Conservation (phyloP, 1,284 basidiomycete species). For the Sporisorium graminicola region DNA sequence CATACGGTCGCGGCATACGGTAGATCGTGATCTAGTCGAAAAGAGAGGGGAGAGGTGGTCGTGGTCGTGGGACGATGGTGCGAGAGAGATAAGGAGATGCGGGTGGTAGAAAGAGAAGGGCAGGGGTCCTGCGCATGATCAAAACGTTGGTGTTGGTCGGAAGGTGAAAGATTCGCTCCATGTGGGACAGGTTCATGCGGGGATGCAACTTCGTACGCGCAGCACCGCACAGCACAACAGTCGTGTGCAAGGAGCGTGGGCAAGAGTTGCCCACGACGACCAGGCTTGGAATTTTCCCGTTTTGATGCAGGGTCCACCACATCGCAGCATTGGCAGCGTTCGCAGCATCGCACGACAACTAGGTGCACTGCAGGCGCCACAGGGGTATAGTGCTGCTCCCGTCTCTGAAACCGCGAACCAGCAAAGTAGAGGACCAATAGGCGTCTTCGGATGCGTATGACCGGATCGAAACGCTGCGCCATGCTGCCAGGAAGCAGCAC, state of each 20-base stretch:
- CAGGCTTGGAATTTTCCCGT: conserved; percentile 28
- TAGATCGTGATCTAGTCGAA: background rate
- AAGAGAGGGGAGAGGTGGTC: background rate
- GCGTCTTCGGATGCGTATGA: no score
- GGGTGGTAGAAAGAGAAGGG: background rate
- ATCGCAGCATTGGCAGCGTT: background rate
- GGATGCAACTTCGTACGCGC: no score
- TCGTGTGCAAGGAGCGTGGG: background rate
- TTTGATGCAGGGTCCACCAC: conserved; percentile 28
- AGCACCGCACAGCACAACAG: background rate
- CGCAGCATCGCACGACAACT: background rate
- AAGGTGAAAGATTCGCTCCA: background rate
- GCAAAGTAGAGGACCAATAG: no score
- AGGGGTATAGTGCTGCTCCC: no score
- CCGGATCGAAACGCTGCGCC: no score
- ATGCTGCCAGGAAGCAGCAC: no score
- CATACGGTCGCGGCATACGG: background rate
- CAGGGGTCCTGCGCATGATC: no score
- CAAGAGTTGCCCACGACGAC: background rate
- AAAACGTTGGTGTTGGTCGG: background rate
- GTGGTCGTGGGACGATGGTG: background rate
- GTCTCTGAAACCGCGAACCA: no score
- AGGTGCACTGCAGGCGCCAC: background rate
- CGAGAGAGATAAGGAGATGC: conserved; percentile 1
- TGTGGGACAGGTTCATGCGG: conserved; percentile 1